These are phyloP conservation scores for Strigomonas culicis DNA, from an alignment of 208 protist genomes.

Conservation along the genomic window DNA sequence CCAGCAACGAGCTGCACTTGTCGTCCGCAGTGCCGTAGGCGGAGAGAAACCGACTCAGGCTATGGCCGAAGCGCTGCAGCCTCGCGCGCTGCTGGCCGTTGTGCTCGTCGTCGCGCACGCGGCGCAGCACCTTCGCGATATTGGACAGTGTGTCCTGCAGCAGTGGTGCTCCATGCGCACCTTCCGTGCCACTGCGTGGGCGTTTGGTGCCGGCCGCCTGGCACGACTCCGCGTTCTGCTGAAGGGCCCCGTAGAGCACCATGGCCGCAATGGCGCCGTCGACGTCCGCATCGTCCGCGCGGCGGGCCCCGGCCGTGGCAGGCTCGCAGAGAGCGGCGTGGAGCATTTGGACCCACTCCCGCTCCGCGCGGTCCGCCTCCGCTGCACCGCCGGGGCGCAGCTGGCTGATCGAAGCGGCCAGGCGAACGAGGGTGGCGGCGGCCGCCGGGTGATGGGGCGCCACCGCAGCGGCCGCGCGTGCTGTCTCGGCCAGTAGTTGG, in stretches of 20 bases:
- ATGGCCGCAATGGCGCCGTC: neutral
- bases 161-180: neutral
- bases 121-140: neutral
- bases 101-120: neutral
- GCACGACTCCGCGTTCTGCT: neutral
- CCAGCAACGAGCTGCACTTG: neutral
- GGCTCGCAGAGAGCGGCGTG: neutral
- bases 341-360: neutral
- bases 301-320: too few species aligned
- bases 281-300: neutral
- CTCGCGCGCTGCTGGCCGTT: neutral
- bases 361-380: neutral
- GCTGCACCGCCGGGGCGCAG: neutral
- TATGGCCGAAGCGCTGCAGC: neutral
- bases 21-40: neutral
- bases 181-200: neutral
- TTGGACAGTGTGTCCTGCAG: neutral
- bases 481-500: neutral
- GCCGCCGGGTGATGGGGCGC: neutral
- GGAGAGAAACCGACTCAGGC: neutral
- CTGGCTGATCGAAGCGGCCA: neutral
- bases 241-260: neutral
- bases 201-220: neutral
- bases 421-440: neutral
- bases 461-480: neutral